phyloP scores from a whole-genome alignment of 2,329 filamentous ascomycete genomes.

The Aureobasidium sp. region DNA sequence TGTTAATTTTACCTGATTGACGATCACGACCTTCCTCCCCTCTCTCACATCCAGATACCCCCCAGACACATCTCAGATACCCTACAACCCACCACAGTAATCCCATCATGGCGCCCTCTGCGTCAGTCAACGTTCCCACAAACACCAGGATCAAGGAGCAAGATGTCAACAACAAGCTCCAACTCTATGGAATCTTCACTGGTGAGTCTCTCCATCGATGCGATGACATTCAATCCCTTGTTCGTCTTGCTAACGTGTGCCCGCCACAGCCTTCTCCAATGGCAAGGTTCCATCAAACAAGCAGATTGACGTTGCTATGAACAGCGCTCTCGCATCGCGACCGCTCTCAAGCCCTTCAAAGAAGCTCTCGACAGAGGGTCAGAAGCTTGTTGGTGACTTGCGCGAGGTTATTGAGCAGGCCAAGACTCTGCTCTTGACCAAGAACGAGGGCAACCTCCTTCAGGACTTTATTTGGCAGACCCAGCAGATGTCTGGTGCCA shows the following conservation, averaged over 20 bases:
- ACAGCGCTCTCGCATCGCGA: conserved; percentile 70
- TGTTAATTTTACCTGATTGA: conserved; percentile 8
- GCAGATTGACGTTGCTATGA: conserved; percentile 90
- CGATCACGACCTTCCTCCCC: conserved; percentile 1
- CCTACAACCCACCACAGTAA: background rate
- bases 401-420: conserved; percentile 73
- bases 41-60: conserved; percentile 1
- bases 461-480: conserved; percentile 98
- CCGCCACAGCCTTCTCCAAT: conserved; percentile 60
- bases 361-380: conserved; percentile 75
- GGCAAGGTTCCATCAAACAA: conserved; percentile 94
- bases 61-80: background rate
- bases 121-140: conserved; percentile 60
- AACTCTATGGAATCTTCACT: conserved; percentile 81
- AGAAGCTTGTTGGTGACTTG: conserved; percentile 66
- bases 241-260: conserved; percentile 3
- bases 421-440: conserved; percentile 76
- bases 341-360: conserved; percentile 60
- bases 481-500: conserved; percentile 59
- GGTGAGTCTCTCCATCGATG: conserved; percentile 34
- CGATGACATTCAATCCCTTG: background rate
- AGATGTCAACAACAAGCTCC: conserved; percentile 87
- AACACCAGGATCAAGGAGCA: conserved; percentile 68
- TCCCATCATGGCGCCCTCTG: conserved; percentile 7
- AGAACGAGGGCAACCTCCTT: conserved; percentile 88